phyloP scores from a whole-genome alignment of 2,329 filamentous ascomycete genomes.

The Fusarium sp. region DNA sequence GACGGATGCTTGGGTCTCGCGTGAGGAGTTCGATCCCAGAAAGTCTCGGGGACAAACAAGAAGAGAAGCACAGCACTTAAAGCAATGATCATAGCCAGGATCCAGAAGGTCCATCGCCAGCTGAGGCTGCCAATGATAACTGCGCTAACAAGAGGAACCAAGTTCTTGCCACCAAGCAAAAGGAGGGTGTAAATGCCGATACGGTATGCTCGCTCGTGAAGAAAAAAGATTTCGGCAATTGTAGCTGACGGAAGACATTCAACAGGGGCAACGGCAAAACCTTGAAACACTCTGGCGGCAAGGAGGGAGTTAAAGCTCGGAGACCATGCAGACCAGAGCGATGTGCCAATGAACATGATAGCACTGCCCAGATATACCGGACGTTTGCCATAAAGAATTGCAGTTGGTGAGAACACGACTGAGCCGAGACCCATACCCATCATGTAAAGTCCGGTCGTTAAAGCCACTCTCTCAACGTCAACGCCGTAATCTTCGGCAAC shows the following conservation, averaged over 20 bases:
- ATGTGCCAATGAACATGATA: conserved; percentile 79
- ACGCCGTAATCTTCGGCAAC: conserved; percentile 76
- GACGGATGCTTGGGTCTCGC: conserved; percentile 48
- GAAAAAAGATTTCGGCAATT: conserved; percentile 95
- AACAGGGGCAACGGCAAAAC: conserved; percentile 87
- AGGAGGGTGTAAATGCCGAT: conserved; percentile 94
- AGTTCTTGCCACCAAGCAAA: conserved; percentile 89
- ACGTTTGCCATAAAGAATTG: conserved; percentile 90
- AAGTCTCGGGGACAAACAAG: conserved; percentile 93
- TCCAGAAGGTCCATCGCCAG: conserved; percentile 95
- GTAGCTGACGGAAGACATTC: conserved; percentile 94
- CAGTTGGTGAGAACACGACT: conserved; percentile 87
- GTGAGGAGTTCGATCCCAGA: conserved; percentile 87
- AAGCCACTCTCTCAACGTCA: conserved; percentile 76
- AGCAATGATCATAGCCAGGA: conserved; percentile 83
- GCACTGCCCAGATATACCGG: conserved; percentile 87
- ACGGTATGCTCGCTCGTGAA: conserved; percentile 92
- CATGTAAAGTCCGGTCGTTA: conserved; percentile 95
- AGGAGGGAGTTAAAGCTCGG: conserved; percentile 84
- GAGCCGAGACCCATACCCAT: conserved; percentile 89
- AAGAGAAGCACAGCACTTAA: conserved; percentile 80
- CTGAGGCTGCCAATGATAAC: conserved; percentile 80
- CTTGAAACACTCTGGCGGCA: conserved; percentile 86
- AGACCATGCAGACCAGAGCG: conserved; percentile 88
- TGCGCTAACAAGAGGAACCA: conserved; percentile 88